These are phyloP conservation scores for Colletotrichum sp. DNA, from an alignment of 2,329 filamentous ascomycete species.

Conservation along the genomic window DNA sequence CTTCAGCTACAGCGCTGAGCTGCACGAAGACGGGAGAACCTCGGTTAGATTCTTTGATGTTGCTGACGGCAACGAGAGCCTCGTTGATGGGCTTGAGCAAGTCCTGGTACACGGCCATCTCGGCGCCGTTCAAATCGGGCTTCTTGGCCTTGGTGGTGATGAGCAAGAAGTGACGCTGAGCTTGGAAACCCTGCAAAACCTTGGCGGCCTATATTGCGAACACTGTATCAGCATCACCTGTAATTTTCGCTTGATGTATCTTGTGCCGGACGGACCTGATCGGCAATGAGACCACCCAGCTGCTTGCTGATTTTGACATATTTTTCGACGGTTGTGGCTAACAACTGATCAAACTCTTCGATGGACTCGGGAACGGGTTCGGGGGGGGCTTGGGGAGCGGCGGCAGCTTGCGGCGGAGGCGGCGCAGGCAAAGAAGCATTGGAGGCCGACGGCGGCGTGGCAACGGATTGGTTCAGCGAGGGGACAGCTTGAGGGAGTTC, in stretches of 20 bases:
- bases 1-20: slow-evolving; percentile 85
- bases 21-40: slow-evolving; percentile 79
- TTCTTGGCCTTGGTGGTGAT: slow-evolving; percentile 92
- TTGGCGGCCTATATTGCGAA: slow-evolving; percentile 46
- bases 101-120: slow-evolving; percentile 72
- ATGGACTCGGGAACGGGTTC: slow-evolving; percentile 77
- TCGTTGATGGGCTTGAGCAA: slow-evolving; percentile 88
- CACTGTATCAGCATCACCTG: not conserved
- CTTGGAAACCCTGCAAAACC: slow-evolving; percentile 72
- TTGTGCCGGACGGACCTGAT: slow-evolving; percentile 67
- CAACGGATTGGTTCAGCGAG: slow-evolving; percentile 44
- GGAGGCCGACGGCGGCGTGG: slow-evolving; percentile 34
- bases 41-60: slow-evolving; percentile 83
- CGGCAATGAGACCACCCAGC: slow-evolving; percentile 77
- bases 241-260: not conserved
- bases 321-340: slow-evolving; percentile 74
- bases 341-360: slow-evolving; percentile 84
- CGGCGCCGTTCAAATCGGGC: slow-evolving; percentile 69
- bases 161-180: slow-evolving; percentile 86
- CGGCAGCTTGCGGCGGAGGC: slow-evolving; percentile 34
- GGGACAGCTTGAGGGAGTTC: slow-evolving; percentile 61
- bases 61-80: slow-evolving; percentile 77
- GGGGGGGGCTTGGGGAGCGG: slow-evolving; percentile 48
- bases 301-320: slow-evolving; percentile 81
- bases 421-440: slow-evolving; percentile 33